Base-by-base conservation (phyloP, 225 moss, liverwort and hornwort genomes). In the Sphagnum contortum region DNA sequence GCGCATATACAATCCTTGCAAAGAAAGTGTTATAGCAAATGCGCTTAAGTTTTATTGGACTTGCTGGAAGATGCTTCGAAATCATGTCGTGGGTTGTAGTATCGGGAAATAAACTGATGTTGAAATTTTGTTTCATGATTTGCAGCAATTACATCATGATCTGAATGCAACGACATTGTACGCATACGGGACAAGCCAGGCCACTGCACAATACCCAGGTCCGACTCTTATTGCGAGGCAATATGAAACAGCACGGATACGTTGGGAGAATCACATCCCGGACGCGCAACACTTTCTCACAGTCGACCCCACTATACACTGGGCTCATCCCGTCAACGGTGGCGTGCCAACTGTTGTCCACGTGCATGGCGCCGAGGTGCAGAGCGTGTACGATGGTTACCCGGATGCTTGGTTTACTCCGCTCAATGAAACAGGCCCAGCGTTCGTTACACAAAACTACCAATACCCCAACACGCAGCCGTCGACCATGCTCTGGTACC, bases 401-500 rank as follows among this genome's bases (percentile, higher is more conserved):
- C 94, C 94, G 0, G 82, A 91, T n/a, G 85, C 91, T 8, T 94
- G 94, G 91, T 85, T 73, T 67, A 91, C 89, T 3, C 57, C 60
- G 0, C 55, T 3, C 4, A 80, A 80, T 2, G 91, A 91, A 8
- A 64, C 68, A 12, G 89, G 94, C 10, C 52, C 60, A 3, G 57
- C 62, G 0, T 84, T 66, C 56, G 51, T 54, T 0, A 86, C 84
- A 0, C 81, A 81, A 3, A 75, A 88, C 55, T 89, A 86, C 68
- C 61, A 66, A 0, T 94, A 94, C 46, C 72, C 69, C 1, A 94
- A 94, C 48, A 14, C 57, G 0, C 64, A 79, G 14, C 70, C 65
- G 10, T 74, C 89, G n/a, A 67, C 77, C 46, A 57, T 89, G 74
- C 66, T 92, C 13, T 92, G 88, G 88, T 92, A 92, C 61, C 89